Conservation (phyloP, 2,329 filamentous ascomycete genomes). For the Madurella mycetomatis region DNA sequence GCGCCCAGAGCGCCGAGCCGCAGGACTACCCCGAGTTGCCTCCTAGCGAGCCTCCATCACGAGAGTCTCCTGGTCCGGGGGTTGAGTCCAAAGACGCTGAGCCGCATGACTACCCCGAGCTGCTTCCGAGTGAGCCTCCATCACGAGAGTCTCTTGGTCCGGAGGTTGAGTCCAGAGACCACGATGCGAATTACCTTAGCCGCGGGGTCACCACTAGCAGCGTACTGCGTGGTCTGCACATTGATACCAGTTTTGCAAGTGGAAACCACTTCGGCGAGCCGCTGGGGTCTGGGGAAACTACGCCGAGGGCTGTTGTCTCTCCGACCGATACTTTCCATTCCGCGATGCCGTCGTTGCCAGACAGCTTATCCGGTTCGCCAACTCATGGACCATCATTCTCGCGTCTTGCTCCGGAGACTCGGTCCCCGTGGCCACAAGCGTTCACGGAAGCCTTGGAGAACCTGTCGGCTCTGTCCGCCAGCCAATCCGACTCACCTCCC, state of each 20-base stretch:
- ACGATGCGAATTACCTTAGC: conserved; percentile 28
- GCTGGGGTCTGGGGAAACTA: conserved; percentile 18
- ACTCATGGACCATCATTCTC: not conserved
- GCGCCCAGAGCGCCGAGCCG: conserved; percentile 23
- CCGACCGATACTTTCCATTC: not conserved
- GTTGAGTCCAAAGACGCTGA: conserved; percentile 17
- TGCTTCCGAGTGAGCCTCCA: conserved; percentile 42
- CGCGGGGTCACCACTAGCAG: conserved; percentile 6
- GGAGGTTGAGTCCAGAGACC: conserved; percentile 29
- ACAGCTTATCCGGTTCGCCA: conserved; percentile 12
- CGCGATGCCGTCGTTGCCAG: conserved; percentile 12
- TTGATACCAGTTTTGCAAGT: conserved; percentile 19
- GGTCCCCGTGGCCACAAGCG: too few relatives aligned
- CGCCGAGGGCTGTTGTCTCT: conserved; percentile 12
- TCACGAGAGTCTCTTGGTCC: conserved; percentile 26
- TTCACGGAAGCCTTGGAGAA: not conserved
- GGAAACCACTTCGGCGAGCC: conserved; percentile 6
- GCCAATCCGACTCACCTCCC: not conserved
- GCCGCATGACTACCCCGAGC: conserved; percentile 44
- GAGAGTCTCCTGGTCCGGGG: conserved; percentile 22
- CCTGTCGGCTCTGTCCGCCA: not conserved
- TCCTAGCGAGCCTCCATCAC: conserved; percentile 36
- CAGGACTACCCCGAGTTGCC: conserved; percentile 48
- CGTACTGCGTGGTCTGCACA: conserved; percentile 5
- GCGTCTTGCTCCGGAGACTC: not conserved